Evolutionary conservation across 768 basidiomycete species (phyloP).

Genomic region (Pisolithus sp.): DNA sequence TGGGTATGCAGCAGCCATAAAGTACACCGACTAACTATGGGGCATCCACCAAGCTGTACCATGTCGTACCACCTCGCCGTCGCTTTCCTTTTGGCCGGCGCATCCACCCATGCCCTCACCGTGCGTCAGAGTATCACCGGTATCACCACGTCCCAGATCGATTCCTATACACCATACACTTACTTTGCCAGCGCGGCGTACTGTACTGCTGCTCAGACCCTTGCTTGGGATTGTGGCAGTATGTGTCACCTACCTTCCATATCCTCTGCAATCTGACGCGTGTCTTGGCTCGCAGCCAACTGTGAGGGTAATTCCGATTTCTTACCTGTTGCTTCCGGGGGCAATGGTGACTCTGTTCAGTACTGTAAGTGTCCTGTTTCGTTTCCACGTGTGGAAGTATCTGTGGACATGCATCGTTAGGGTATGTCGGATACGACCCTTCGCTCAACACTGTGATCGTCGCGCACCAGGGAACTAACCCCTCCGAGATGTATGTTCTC

Average conservation of each 20-base stretch:
- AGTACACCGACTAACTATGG: too few species aligned
- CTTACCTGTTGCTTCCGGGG: conserved; percentile 42
- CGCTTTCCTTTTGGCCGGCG: neutral
- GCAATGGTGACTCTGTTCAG: conserved; percentile 36
- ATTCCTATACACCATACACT: conserved; percentile 41
- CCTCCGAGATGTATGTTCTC: conserved; percentile 20
- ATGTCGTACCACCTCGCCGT: neutral
- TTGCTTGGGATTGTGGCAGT: conserved; percentile 56
- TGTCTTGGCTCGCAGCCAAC: conserved; percentile 26
- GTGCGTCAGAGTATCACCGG: conserved; percentile 34
- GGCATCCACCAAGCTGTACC: neutral
- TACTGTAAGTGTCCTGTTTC: conserved; percentile 30
- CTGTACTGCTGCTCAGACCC: conserved; percentile 37
- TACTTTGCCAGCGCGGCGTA: conserved; percentile 46
- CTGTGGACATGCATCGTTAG: conserved; percentile 18
- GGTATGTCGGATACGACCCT: conserved; percentile 51
- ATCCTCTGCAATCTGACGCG: neutral
- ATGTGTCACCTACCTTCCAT: conserved; percentile 5
- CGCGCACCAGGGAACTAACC: conserved; percentile 32
- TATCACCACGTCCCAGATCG: conserved; percentile 35
- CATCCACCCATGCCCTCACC: conserved; percentile 8
- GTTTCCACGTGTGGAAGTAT: neutral
- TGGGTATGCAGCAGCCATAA: too few species aligned
- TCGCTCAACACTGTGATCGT: conserved; percentile 31
- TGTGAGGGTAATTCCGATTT: conserved; percentile 45